Evolutionary conservation across 2,329 filamentous ascomycete genomes (phyloP), one percentile per base, ranked within the genome.

Genomic region (Neonectria punicea): DNA sequence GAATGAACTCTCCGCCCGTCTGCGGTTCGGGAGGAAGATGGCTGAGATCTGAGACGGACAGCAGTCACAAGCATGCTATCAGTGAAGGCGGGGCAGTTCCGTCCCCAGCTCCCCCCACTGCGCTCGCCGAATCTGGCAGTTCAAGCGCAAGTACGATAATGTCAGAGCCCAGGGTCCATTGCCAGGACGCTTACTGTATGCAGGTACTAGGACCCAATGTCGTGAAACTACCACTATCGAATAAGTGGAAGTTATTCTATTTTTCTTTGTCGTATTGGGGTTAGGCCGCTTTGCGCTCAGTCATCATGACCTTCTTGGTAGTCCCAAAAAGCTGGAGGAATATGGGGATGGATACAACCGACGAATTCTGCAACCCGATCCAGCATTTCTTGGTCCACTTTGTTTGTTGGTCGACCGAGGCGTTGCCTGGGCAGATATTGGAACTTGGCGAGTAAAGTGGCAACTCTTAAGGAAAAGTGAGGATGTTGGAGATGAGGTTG

Each of bases 361-460:
- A 11, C 10, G 13, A 6, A 3, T 18, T 10, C 7, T 70, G 66
- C 47, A 71, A 60, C 16, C 66, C 67, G 28, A n/a, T 66, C 10
- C 30, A 46, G 2, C 69, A 70, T 41, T 46, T 70, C 11, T 69
- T 57, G 20, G 14, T 36, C 14, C 32, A 50, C 28, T 14, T 20
- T 5, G n/a, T 6, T 5, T 9, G 4, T 6, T 13, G 2, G 4
- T 51, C 9, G 3, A 3, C 28, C n/a, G 9, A 25, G 13, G 22
- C 22, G 22, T 25, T 25, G 22, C 20, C 43, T 46, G 16, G 4
- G 3, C 43, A 13, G 2, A 14, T 13, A 25, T 13, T 10, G 39
- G 18, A 2, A 18, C 39, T 43, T n/a, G 20, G 11, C 18, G 18
- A 8, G 14, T 16, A 2, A 7, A 28, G n/a, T 2, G 22, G 25